phyloP scores from a whole-genome alignment of 129 eudicot species.

The Pittosporum tobira region DNA sequence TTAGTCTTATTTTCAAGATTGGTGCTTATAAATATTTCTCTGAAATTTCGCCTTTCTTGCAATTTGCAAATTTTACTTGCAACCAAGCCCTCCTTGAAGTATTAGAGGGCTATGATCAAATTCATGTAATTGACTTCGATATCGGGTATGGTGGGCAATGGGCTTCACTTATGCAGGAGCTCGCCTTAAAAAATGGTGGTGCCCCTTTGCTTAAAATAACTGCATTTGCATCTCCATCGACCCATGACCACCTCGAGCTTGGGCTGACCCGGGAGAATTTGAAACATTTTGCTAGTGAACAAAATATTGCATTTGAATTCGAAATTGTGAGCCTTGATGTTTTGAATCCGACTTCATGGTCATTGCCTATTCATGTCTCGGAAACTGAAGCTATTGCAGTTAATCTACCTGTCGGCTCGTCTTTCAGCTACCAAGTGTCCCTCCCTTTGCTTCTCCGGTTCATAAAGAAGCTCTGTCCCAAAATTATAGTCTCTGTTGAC shows the following conservation, averaged over 20 bases:
- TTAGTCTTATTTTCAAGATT: constrained; percentile 62
- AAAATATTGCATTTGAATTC: constrained; percentile 54
- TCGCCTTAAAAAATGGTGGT: constrained; percentile 51
- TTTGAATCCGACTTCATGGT: constrained; percentile 53
- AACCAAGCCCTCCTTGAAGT: constrained; percentile 87
- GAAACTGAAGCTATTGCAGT: constrained; percentile 77
- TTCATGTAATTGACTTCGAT: constrained; percentile 81
- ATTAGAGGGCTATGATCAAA: constrained; percentile 44
- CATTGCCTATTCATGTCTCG: constrained; percentile 37
- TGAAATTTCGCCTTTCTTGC: constrained; percentile 74
- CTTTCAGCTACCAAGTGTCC: constrained; percentile 39
- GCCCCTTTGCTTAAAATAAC: constrained; percentile 65
- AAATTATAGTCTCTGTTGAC: constrained; percentile 73
- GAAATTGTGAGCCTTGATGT: constrained; percentile 56
- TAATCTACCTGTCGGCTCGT: constrained; percentile 60
- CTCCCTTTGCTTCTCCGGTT: constrained; percentile 51
- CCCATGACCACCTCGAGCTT: constrained; percentile 72
- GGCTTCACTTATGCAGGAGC: constrained; percentile 98
- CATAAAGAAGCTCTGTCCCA: constrained; percentile 57
- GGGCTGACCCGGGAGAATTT: constrained; percentile 65
- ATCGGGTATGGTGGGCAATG: constrained; percentile 93
- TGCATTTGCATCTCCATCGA: constrained; percentile 63
- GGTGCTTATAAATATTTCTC: constrained; percentile 85
- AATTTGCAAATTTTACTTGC: constrained; percentile 81
- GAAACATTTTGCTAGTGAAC: constrained; percentile 69